A percentile compares a stretch with the other conserved stretches of the same genome.
phyloP scores from a whole-genome alignment of 768 basidiomycete genomes.

The Hysterangium stoloniferum region DNA sequence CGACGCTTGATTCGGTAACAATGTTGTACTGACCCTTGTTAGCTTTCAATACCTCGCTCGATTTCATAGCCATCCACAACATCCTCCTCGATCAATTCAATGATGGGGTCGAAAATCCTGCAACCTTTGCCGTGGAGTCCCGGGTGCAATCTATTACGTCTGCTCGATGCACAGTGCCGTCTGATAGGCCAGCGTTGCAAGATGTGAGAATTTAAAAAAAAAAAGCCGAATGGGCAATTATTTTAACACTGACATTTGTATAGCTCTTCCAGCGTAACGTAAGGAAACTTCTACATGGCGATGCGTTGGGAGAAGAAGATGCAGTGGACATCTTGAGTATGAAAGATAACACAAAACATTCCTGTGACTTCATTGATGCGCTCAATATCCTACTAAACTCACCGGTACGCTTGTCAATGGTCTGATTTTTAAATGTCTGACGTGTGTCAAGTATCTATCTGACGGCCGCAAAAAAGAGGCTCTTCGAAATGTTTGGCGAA shows the following conservation, averaged over 20 bases:
- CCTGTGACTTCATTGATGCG: slow-evolving; percentile 62
- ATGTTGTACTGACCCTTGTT: not conserved
- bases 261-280: slow-evolving; percentile 68
- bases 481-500: slow-evolving; percentile 74
- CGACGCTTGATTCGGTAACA: slow-evolving; percentile 1
- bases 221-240: not conserved
- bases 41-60: slow-evolving; percentile 84
- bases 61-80: slow-evolving; percentile 82
- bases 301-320: slow-evolving; percentile 69
- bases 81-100: slow-evolving; percentile 57
- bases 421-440: slow-evolving; percentile 20
- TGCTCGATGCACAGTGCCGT: slow-evolving; percentile 39
- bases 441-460: slow-evolving; percentile 49
- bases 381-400: slow-evolving; percentile 26
- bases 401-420: slow-evolving; percentile 16
- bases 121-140: slow-evolving; percentile 35
- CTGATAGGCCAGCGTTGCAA: slow-evolving; percentile 43
- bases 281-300: slow-evolving; percentile 64
- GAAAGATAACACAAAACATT: slow-evolving; percentile 60
- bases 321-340: slow-evolving; percentile 76
- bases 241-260: not conserved
- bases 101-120: slow-evolving; percentile 45
- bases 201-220: no score
- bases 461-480: slow-evolving; percentile 61
- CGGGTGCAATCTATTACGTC: slow-evolving; percentile 59